These are phyloP conservation scores for Ceratobasidium sp. DNA, from an alignment of 1,284 basidiomycete genomes.

Conservation along the genomic window DNA sequence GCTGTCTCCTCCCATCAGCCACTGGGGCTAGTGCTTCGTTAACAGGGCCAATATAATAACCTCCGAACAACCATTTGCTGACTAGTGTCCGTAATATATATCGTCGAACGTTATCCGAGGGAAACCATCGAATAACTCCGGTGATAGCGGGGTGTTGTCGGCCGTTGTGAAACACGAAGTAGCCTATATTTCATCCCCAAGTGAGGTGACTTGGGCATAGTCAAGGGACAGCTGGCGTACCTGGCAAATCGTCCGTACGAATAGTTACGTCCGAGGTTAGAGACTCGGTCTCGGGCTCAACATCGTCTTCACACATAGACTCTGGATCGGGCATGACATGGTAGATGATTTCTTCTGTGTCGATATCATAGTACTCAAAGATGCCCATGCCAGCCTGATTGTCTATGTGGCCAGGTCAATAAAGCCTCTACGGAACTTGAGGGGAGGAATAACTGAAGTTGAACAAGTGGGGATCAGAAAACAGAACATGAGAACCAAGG, in stretches of 20 bases:
- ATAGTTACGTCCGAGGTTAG: background rate
- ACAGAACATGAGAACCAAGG: no score
- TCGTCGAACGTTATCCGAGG: background rate
- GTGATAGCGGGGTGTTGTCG: background rate
- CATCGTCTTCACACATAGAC: background rate
- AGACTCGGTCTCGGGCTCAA: background rate
- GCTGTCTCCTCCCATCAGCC: background rate
- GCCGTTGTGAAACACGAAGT: background rate
- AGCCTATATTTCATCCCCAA: background rate
- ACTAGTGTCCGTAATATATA: background rate
- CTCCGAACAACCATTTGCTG: background rate
- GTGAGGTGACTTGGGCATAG: no score
- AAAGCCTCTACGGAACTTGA: no score
- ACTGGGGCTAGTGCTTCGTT: background rate
- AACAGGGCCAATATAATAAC: conserved; percentile 4
- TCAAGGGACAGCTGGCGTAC: no score
- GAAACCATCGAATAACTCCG: background rate
- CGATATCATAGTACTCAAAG: background rate
- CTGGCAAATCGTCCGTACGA: background rate
- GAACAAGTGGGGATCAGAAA: no score
- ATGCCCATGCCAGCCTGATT: no score
- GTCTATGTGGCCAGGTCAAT: no score
- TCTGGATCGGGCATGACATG: background rate
- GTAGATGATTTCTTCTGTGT: conserved; percentile 7
- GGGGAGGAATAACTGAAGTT: no score